Percentiles rank a stretch among this genome's conserved stretches.
Evolutionary conservation across 768 basidiomycete species (phyloP).

Genomic region (Fibroporia radiculosa): DNA sequence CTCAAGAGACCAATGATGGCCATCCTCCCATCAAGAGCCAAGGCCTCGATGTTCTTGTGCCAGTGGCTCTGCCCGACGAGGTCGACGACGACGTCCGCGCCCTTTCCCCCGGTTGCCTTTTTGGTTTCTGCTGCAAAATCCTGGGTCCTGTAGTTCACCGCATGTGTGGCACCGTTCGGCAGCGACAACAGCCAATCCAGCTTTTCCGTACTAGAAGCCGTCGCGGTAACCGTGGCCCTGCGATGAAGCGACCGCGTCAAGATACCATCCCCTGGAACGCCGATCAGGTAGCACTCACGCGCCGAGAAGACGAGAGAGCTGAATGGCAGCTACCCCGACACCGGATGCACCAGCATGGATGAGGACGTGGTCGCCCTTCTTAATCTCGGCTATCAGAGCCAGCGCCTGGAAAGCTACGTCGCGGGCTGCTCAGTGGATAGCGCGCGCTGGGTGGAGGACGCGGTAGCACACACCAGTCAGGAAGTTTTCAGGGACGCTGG

Average conservation of each 20-base stretch:
- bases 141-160: constrained; percentile 77
- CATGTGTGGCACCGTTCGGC: constrained; percentile 64
- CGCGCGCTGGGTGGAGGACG: no score
- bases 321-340: constrained; percentile 83
- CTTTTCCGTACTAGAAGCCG: constrained; percentile 81
- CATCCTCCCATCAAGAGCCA: constrained; percentile 73
- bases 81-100: constrained; percentile 81
- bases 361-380: constrained; percentile 66
- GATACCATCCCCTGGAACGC: no score
- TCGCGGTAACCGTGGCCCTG: constrained; percentile 70
- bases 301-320: constrained; percentile 66
- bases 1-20: constrained; percentile 57
- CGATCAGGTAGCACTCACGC: constrained; percentile 47
- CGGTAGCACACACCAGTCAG: constrained; percentile 55
- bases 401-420: constrained; percentile 52
- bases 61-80: constrained; percentile 75
- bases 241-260: constrained; percentile 7
- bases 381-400: constrained; percentile 60
- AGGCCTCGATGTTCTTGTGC: constrained; percentile 58
- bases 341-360: constrained; percentile 91
- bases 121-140: constrained; percentile 74
- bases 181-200: constrained; percentile 65
- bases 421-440: neutral
- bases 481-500: constrained; percentile 83
- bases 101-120: constrained; percentile 56